A percentile compares a stretch with the other conserved stretches of the same genome.
Conservation (phyloP, 179 eudicot genomes). For the Camellia oleifera region DNA sequence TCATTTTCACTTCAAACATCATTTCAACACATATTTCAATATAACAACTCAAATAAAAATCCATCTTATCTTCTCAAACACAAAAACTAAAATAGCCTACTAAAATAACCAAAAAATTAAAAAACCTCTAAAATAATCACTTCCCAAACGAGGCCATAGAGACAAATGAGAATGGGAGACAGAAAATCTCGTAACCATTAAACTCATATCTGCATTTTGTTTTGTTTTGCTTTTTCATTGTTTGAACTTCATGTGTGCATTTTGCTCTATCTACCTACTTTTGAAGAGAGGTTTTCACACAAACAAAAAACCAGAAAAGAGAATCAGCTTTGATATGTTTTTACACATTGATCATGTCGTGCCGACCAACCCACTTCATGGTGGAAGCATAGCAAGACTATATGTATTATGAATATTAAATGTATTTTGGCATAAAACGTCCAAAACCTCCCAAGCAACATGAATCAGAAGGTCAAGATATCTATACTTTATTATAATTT, state of each 20-base stretch:
- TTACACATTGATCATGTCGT: not conserved
- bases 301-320: not conserved
- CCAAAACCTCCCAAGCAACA: not conserved
- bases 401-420: not conserved
- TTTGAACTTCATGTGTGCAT: not conserved
- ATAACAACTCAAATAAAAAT: too few relatives aligned
- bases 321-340: not conserved
- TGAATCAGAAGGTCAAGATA: not conserved
- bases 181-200: too few relatives aligned
- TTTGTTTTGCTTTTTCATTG: too few relatives aligned
- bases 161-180: too few relatives aligned
- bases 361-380: constrained; percentile 9
- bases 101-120: too few relatives aligned
- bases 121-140: too few relatives aligned
- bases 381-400: not conserved
- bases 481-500: not conserved
- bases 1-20: too few relatives aligned
- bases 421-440: not conserved
- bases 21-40: too few relatives aligned
- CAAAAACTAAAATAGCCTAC: too few relatives aligned
- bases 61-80: too few relatives aligned
- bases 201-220: too few relatives aligned
- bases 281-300: not conserved
- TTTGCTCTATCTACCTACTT: not conserved
- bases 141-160: too few relatives aligned